A percentile compares a stretch with the other conserved stretches of the same genome.
These are phyloP conservation scores for Ceratobasidium sp. DNA, from an alignment of 1,284 basidiomycete genomes.

Conservation along the genomic window DNA sequence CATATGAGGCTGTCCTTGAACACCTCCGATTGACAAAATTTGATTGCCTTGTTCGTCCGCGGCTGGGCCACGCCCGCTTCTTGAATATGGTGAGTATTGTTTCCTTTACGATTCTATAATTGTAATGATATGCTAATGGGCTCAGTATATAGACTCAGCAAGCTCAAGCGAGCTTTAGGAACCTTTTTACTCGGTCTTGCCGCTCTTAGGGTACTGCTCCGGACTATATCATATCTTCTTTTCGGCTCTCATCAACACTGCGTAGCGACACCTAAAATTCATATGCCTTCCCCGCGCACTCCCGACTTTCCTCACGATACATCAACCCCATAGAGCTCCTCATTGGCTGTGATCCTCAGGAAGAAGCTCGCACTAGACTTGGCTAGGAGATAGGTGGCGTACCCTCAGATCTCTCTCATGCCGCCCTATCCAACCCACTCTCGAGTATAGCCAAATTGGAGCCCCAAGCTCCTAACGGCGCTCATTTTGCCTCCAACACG, in stretches of 20 bases:
- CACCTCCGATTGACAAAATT: too few relatives aligned
- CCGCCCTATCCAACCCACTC: constrained; percentile 56
- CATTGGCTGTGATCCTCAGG: constrained; percentile 52
- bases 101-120: too few relatives aligned
- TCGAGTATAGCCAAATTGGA: constrained; percentile 61
- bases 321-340: constrained; percentile 61
- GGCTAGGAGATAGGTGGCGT: constrained; percentile 39
- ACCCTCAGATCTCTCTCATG: constrained; percentile 52
- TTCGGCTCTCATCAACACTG: constrained; percentile 18
- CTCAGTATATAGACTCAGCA: too few relatives aligned
- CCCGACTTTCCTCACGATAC: constrained; percentile 26
- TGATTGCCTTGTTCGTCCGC: too few relatives aligned
- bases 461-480: constrained; percentile 60
- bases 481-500: constrained; percentile 24
- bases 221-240: constrained; percentile 40
- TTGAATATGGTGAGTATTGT: too few relatives aligned
- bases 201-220: constrained; percentile 13
- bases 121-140: too few relatives aligned
- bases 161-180: too few relatives aligned
- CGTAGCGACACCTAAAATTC: constrained; percentile 43
- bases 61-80: too few relatives aligned
- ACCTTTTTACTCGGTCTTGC: constrained; percentile 2
- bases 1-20: too few relatives aligned
- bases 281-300: constrained; percentile 29
- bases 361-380: constrained; percentile 33